Conservation (phyloP, 768 basidiomycete species). For the Agrocybe pediades region DNA sequence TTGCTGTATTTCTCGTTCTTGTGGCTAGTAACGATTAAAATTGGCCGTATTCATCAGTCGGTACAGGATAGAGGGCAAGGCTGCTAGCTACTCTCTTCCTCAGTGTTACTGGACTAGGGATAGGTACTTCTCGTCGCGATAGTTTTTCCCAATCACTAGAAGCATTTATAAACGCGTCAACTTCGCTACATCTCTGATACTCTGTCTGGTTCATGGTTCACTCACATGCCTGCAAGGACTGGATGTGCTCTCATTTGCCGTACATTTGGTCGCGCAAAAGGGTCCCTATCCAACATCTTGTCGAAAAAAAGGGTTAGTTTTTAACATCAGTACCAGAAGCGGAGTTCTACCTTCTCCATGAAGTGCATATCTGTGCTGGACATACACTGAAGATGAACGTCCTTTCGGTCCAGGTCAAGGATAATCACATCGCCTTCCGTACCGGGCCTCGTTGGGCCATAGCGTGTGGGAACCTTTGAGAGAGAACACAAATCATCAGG, state of each 20-base stretch:
- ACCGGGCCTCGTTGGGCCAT: neutral
- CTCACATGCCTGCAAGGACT: slow-evolving; percentile 18
- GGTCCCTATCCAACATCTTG: slow-evolving; percentile 19
- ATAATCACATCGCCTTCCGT: slow-evolving; percentile 1
- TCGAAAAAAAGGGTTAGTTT: neutral
- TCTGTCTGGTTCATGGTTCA: neutral
- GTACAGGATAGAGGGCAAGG: neutral
- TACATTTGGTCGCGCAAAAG: slow-evolving; percentile 14
- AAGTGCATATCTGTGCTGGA: slow-evolving; percentile 17
- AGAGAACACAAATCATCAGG: neutral
- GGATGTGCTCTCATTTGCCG: slow-evolving; percentile 17
- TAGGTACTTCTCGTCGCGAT: slow-evolving; percentile 6
- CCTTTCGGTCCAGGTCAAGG: slow-evolving; percentile 14
- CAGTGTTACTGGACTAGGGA: slow-evolving; percentile 5
- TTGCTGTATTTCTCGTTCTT: no score
- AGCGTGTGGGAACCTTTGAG: slow-evolving; percentile 6
- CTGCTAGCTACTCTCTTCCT: slow-evolving; percentile 14
- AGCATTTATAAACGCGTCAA: neutral
- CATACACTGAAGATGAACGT: slow-evolving; percentile 16
- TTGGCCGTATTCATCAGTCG: neutral
- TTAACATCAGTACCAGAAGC: neutral
- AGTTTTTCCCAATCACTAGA: slow-evolving; percentile 19
- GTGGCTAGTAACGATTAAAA: no score
- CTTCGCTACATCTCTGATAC: neutral
- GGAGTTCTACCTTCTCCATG: slow-evolving; percentile 9